These are phyloP conservation scores for Pyrenophora teres DNA, from an alignment of 2,329 filamentous ascomycete genomes.

Conservation along the genomic window DNA sequence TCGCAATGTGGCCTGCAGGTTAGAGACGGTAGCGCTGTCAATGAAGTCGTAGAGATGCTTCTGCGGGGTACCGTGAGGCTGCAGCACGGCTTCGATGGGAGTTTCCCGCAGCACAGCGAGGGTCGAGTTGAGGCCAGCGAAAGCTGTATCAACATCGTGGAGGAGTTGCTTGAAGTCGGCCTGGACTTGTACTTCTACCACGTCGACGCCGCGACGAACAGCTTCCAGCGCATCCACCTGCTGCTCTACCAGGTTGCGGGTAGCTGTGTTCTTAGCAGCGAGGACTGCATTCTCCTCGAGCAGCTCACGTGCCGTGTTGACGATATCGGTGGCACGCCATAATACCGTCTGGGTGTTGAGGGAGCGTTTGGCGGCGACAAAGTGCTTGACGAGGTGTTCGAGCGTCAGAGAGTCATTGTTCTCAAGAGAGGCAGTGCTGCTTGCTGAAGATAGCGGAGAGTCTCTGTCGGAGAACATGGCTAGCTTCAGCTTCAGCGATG, in stretches of 20 bases:
- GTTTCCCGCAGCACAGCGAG: conserved; percentile 68
- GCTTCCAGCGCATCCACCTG: conserved; percentile 52
- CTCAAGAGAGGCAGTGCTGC: conserved; percentile 41
- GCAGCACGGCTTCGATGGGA: conserved; percentile 66
- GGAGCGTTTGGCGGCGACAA: conserved; percentile 85
- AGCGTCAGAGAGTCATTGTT: conserved; percentile 55
- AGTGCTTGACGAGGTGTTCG: conserved; percentile 80
- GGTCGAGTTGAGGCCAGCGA: conserved; percentile 67
- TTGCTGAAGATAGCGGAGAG: conserved; percentile 49
- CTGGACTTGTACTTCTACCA: conserved; percentile 49
- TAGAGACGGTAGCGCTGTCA: conserved; percentile 70
- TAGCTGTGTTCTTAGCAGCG: conserved; percentile 55
- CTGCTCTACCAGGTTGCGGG: conserved; percentile 50
- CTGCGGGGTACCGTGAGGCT: conserved; percentile 55
- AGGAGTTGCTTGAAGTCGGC: conserved; percentile 61
- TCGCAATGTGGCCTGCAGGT: conserved; percentile 69
- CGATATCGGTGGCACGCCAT: conserved; percentile 83
- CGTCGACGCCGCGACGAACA: conserved; percentile 50
- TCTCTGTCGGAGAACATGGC: neutral
- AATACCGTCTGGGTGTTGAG: conserved; percentile 83
- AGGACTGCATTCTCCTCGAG: conserved; percentile 80
- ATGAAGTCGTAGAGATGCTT: conserved; percentile 77
- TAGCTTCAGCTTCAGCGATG: neutral
- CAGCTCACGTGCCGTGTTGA: conserved; percentile 72
- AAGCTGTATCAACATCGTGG: conserved; percentile 67